Percentiles rank a stretch among this genome's conserved stretches.
Evolutionary conservation across 192 early-diverging fungal species (phyloP).

Genomic region (Diversispora eburnea): DNA sequence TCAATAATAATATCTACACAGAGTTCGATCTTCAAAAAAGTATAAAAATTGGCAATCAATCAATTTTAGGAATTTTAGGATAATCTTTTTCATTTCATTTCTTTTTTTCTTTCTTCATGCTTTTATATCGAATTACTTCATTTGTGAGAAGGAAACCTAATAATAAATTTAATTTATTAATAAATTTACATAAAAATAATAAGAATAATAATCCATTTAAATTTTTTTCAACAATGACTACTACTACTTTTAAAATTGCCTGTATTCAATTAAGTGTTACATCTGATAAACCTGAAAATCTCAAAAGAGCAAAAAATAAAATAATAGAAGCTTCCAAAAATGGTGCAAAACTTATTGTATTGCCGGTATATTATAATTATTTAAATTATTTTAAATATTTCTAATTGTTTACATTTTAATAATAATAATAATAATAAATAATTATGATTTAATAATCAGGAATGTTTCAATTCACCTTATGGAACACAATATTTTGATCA

Average conservation of each 20-base stretch:
- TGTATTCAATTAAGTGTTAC: conserved; percentile 78
- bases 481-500: conserved; percentile 87
- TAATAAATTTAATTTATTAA: no score
- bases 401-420: no score
- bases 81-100: no score
- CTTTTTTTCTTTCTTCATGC: no score
- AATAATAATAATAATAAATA: not conserved
- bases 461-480: conserved; percentile 99
- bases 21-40: no score
- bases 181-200: no score
- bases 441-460: conserved; percentile 40
- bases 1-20: not conserved
- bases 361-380: conserved; percentile 59
- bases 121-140: no score
- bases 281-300: conserved; percentile 73
- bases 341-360: conserved; percentile 86
- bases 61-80: no score
- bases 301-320: conserved; percentile 67
- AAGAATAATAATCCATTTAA: no score
- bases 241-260: conserved; percentile 57
- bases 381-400: not conserved
- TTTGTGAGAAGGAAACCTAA: no score
- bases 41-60: no score
- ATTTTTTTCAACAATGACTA: no score
- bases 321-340: conserved; percentile 80